phyloP scores from a whole-genome alignment of 768 basidiomycete species.

The Leucosporidium scottii region DNA sequence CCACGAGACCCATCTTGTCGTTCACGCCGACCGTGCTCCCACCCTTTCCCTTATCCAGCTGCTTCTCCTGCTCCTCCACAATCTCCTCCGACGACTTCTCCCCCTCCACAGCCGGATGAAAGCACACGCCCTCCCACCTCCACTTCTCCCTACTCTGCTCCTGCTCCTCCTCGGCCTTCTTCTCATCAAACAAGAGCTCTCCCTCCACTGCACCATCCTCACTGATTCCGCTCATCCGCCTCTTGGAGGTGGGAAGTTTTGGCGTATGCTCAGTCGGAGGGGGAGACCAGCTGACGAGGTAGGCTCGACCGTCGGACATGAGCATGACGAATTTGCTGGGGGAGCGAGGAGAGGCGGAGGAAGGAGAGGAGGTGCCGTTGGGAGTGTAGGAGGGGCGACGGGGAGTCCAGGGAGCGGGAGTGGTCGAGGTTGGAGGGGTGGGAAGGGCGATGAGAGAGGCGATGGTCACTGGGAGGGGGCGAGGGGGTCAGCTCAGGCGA shows the following conservation, averaged over 20 bases:
- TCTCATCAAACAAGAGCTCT: conserved; percentile 1
- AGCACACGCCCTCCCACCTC: conserved; percentile 23
- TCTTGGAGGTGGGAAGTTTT: too few species aligned
- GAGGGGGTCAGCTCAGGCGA: background rate
- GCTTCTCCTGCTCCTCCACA: conserved; percentile 14
- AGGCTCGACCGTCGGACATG: conserved; percentile 36
- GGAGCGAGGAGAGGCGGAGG: background rate
- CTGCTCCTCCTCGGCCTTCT: conserved; percentile 1
- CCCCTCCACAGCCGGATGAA: conserved; percentile 7
- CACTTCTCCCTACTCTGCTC: background rate
- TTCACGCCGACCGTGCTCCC: conserved; percentile 13
- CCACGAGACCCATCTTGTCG: conserved; percentile 17
- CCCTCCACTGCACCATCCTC: background rate
- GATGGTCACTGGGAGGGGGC: conserved; percentile 11
- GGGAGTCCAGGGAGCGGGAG: conserved; percentile 1
- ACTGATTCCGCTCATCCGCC: too few species aligned
- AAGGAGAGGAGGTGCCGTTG: background rate
- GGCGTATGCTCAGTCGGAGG: background rate
- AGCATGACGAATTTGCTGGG: conserved; percentile 18
- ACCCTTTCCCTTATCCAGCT: conserved; percentile 17
- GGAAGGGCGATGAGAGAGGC: conserved; percentile 7
- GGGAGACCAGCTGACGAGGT: conserved; percentile 30
- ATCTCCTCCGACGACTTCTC: background rate
- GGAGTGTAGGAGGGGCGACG: background rate
- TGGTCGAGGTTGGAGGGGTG: background rate